Evolutionary conservation across 345 rosid genomes (phyloP), one percentile per base, ranked within the genome.

Genomic region (Balakata baccata): DNA sequence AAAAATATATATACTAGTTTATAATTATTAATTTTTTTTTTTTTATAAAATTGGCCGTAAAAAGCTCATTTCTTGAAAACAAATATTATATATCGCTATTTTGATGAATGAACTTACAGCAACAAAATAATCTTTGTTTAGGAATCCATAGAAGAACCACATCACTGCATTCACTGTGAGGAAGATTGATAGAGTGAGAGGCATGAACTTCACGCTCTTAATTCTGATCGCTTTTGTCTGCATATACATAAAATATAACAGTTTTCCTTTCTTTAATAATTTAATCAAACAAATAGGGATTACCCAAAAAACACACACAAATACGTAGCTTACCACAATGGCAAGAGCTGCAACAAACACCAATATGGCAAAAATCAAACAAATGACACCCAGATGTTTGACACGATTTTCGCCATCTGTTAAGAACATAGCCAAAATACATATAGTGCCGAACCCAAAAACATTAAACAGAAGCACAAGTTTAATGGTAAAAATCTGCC

Each of bases 81-180:
- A n/a, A n/a, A n/a, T n/a, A n/a, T n/a, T n/a, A n/a, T n/a, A n/a
- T n/a, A n/a, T n/a, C n/a, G n/a, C n/a, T 43, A 6, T 43, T 43
- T 43, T 43, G 7, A 43, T 43, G 5, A 12, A 8, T 18, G 70
- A 61, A 75, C 93, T 86, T 82, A 96, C 99, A 3, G 96, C 94
- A 45, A 96, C 79, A 77, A 82, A 89, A 63, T 60, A 69, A 63
- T 96, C 99, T 46, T 80, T 83, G 11, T 70, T 77, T 17, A 90
- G 81, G 78, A 86, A 85, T 0, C 99, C 99, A 29, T 93, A 91
- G 77, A 87, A 84, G 86, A 96, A 91, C 99, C 99, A 96, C 85
- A 87, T 82, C 71, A 91, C 87, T 17, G 99, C 97, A 34, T 91
- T 86, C 34, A 93, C 47, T 0, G 99, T 91, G 61, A 96, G 93